Conservation (phyloP, 2,329 filamentous ascomycete species). For the Chaetomium olivaceum region DNA sequence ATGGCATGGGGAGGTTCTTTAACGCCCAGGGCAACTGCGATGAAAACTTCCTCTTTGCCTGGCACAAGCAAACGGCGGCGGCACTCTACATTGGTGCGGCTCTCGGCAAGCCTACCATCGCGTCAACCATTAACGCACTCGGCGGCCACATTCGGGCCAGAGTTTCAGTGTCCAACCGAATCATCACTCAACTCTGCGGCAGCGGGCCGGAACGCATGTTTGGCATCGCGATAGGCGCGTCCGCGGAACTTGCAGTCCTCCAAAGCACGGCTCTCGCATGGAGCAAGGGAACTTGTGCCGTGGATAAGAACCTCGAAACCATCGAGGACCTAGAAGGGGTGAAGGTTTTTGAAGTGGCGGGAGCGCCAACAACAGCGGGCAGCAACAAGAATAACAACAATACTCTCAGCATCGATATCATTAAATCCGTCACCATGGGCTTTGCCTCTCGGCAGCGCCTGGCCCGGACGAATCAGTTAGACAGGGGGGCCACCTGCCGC, state of each 20-base stretch:
- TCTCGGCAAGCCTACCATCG: not conserved
- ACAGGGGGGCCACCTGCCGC: not conserved
- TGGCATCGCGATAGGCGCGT: not conserved
- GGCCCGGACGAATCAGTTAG: not conserved
- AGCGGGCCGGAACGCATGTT: not conserved
- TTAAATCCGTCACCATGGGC: not conserved
- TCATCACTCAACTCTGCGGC: not conserved
- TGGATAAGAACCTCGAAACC: not conserved
- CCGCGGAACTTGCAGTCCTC: not conserved
- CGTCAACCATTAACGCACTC: not conserved
- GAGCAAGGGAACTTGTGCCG: not conserved
- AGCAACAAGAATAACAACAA: not conserved
- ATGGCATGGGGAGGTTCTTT: not conserved
- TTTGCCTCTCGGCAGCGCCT: not conserved
- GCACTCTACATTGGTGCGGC: not conserved
- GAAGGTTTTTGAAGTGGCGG: not conserved
- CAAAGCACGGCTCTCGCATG: not conserved
- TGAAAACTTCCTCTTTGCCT: slow-evolving; percentile 4
- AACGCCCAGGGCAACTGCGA: slow-evolving; percentile 5
- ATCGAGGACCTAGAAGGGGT: not conserved
- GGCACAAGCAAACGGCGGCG: not conserved
- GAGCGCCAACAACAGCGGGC: not conserved
- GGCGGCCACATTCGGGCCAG: not conserved
- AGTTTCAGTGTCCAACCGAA: not conserved
- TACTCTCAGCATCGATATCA: not conserved